Evolutionary conservation across 2,329 filamentous ascomycete genomes (phyloP).

Genomic region (Paracamarosporium sp.): DNA sequence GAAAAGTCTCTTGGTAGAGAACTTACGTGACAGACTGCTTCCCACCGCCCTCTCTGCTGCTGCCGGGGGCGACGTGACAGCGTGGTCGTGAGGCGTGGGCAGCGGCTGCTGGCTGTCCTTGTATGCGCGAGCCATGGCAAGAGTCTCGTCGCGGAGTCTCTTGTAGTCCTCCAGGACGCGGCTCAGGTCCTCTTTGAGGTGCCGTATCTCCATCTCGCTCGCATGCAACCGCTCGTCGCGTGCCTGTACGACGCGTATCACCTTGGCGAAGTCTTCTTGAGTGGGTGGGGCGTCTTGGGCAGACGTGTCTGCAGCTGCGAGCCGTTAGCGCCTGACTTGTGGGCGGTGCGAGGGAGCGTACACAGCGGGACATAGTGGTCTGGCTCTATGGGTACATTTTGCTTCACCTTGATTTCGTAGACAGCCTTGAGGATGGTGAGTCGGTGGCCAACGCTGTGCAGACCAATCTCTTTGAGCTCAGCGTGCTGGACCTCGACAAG

Average conservation of each 20-base stretch:
- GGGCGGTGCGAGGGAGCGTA: constrained; percentile 57
- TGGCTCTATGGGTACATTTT: constrained; percentile 87
- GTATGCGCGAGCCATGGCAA: constrained; percentile 86
- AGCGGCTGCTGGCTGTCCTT: constrained; percentile 93
- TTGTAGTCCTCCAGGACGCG: constrained; percentile 78
- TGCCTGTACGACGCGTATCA: constrained; percentile 87
- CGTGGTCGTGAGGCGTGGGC: constrained; percentile 60
- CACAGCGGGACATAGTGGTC: constrained; percentile 94
- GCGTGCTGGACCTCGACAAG: constrained; percentile 88
- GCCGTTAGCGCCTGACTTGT: constrained; percentile 8
- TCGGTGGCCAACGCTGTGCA: constrained; percentile 90
- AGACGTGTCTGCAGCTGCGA: constrained; percentile 83
- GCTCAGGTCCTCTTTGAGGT: constrained; percentile 65
- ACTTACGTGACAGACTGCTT: constrained; percentile 59
- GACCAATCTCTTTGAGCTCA: constrained; percentile 93
- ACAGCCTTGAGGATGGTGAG: constrained; percentile 94
- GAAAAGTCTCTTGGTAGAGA: constrained; percentile 61
- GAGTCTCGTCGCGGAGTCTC: constrained; percentile 85
- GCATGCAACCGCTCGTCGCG: constrained; percentile 89
- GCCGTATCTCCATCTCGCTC: constrained; percentile 81
- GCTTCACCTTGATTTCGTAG: constrained; percentile 94
- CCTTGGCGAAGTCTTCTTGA: constrained; percentile 87
- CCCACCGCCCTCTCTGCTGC: constrained; percentile 43
- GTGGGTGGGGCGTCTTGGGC: constrained; percentile 86
- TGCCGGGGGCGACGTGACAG: constrained; percentile 42